Base-by-base conservation (phyloP, 2,329 filamentous ascomycete species). In the Dissoconium aciculare region DNA sequence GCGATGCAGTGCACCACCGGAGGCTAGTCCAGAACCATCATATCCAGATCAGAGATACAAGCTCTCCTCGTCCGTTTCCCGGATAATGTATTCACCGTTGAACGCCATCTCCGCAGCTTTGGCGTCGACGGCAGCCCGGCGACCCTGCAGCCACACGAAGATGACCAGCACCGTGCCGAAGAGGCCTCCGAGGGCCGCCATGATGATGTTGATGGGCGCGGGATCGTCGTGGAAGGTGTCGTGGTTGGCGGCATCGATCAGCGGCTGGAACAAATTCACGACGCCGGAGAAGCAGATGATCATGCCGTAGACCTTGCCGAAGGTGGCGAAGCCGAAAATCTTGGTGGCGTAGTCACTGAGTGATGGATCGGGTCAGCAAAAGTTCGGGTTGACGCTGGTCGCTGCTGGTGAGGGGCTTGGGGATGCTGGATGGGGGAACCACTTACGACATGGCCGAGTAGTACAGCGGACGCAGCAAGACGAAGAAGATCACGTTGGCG, bases 311-410 rank as follows among this genome's bases (percentile, higher is more conserved):
- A 93, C 82, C 30, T 80, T 89, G 26, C 84, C 85, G 44, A 93
- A 93, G 0, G 83, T 92, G 38, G 75, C 68, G 58, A 92, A 92
- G n/a, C 84, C 84, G 53, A 93, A 93, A 23, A 93, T 82, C 57
- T 92, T 92, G 34, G 82, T 82, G 8, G 74, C 71, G 51, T 91
- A 92, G 57, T 93, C 84, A 27, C 44, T 47, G 31, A 5, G n/a
- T n/a, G n/a, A n/a, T n/a, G n/a, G n/a, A n/a, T n/a, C n/a, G n/a
- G n/a, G n/a, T n/a, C n/a, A n/a, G n/a, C n/a, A n/a, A n/a, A n/a
- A n/a, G n/a, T n/a, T n/a, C n/a, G n/a, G n/a, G n/a, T n/a, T n/a
- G n/a, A n/a, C n/a, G n/a, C n/a, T n/a, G n/a, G n/a, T n/a, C n/a
- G n/a, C n/a, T n/a, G n/a, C n/a, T n/a, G n/a, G n/a, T n/a, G n/a